phyloP scores from a whole-genome alignment of 176 grass and related monocot genomes.

The Thalia dealbata region DNA sequence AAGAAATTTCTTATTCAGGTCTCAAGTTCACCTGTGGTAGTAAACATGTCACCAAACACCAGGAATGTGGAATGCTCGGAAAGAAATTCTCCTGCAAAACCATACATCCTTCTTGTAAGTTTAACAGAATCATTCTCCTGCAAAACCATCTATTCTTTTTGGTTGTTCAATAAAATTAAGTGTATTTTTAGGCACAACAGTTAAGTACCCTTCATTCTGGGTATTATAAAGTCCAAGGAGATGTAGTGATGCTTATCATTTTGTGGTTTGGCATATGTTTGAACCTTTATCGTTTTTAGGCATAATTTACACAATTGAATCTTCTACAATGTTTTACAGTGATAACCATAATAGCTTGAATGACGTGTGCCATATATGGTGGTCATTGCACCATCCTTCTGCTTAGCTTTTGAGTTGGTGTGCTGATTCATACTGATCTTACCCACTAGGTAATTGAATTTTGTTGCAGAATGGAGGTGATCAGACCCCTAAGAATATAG shows the following conservation, averaged over 20 bases:
- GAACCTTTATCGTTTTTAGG: too few relatives aligned
- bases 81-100: conserved; percentile 82
- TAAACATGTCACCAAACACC: conserved; percentile 54
- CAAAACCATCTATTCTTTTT: too few relatives aligned
- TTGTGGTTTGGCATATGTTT: too few relatives aligned
- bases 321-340: too few relatives aligned
- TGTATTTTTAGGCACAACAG: too few relatives aligned
- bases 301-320: too few relatives aligned
- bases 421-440: too few relatives aligned
- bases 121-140: conserved; percentile 3
- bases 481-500: conserved; percentile 53
- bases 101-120: conserved; percentile 65
- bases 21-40: conserved; percentile 71
- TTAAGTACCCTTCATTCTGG: too few relatives aligned
- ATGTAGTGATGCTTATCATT: too few relatives aligned
- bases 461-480: conserved; percentile 69
- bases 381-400: neutral
- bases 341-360: too few relatives aligned
- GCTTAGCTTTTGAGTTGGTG: neutral
- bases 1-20: conserved; percentile 40
- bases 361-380: neutral
- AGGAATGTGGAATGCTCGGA: conserved; percentile 69
- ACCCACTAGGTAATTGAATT: neutral
- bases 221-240: too few relatives aligned
- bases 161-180: too few relatives aligned